Evolutionary conservation across 208 protist genomes (phyloP), one percentile per base, ranked within the genome.

Genomic region (Endotrypanum monterogeii): DNA sequence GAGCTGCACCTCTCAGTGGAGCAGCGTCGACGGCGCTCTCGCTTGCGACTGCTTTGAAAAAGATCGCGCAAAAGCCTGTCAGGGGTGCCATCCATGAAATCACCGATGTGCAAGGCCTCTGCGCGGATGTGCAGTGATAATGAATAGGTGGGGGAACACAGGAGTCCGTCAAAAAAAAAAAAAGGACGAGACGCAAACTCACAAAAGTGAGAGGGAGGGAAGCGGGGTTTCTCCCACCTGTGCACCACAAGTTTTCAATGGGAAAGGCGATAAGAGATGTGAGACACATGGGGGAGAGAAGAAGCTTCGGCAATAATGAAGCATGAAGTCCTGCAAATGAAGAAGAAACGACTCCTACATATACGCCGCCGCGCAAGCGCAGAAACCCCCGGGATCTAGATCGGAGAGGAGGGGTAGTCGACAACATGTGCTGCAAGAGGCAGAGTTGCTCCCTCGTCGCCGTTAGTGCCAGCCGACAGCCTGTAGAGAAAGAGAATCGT

Each of bases 11-110:
- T 30, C 28, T 80, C 70, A 4, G 68, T 54, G 25, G 67, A n/a
- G 37, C 66, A 32, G 5, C 69, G 75, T 25, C 72, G 39, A 14
- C 70, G 75, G 16, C 76, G 76, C 63, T 67, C 76, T n/a, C 76
- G 76, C 57, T 80, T 80, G 54, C 35, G 18, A 41, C 9, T 37
- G 3, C 32, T 30, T 5, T 67, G 76, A 57, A 66, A 71, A 37
- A 62, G 55, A 62, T 80, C 69, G 16, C 70, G 62, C 39, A 75
- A 60, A 25, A 80, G 63, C 14, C 35, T 71, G 18, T 60, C 58
- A 30, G 69, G 61, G 8, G 32, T 28, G 0, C 58, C 39, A 50
- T 75, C 63, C 68, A 74, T 75, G 67, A 5, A 14, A 41, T 28
- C 50, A 3, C 14, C 11, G 12, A 18, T 25, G 25, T 44, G 28